Evolutionary conservation across 805 yeast species (phyloP).

Genomic region (Starmerella riodocensis): DNA sequence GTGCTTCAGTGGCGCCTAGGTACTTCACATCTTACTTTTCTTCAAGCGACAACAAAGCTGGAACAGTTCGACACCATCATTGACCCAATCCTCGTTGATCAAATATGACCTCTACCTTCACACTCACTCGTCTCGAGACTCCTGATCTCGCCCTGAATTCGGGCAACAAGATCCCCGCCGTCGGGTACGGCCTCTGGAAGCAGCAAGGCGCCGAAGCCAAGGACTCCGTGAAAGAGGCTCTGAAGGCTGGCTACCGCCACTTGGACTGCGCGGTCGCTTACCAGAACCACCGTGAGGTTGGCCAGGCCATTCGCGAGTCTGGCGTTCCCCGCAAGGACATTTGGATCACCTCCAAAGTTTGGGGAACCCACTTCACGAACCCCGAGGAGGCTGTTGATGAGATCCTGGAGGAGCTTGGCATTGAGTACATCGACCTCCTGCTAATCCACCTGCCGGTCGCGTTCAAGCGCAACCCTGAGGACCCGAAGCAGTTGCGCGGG

Average conservation of each 20-base stretch:
- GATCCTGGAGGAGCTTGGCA: conserved; percentile 48
- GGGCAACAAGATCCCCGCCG: conserved; percentile 12
- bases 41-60: too few species aligned
- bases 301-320: conserved; percentile 30
- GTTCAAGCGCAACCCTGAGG: conserved; percentile 8
- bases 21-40: too few species aligned
- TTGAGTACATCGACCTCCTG: conserved; percentile 66
- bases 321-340: conserved; percentile 46
- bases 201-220: conserved; percentile 17
- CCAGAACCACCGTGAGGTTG: conserved; percentile 43
- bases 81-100: too few species aligned
- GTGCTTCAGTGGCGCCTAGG: too few species aligned
- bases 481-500: conserved; percentile 12
- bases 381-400: conserved; percentile 42
- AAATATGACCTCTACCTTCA: conserved; percentile 8
- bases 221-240: conserved; percentile 42
- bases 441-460: conserved; percentile 69
- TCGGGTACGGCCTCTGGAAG: conserved; percentile 15
- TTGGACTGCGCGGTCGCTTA: conserved; percentile 29
- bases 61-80: too few species aligned
- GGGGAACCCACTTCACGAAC: conserved; percentile 27
- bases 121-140: conserved; percentile 9
- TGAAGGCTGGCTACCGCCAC: conserved; percentile 56
- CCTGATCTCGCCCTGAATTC: conserved; percentile 10
- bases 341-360: conserved; percentile 57